Base-by-base conservation (phyloP, 1,284 basidiomycete genomes). In the Mycena sp. region DNA sequence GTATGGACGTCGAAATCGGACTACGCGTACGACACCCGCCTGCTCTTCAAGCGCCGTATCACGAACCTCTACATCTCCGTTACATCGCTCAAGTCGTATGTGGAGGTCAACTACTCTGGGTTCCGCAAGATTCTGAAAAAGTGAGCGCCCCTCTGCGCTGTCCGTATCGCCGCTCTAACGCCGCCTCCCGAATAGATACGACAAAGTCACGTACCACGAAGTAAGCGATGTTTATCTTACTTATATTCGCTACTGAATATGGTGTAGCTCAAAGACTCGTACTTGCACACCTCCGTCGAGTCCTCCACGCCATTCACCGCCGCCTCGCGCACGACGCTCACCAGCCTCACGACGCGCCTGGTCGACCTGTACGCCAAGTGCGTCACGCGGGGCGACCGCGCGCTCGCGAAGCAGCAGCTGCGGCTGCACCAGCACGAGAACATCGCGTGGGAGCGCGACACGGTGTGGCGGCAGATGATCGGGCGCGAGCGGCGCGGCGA, bases 391-490 rank as follows among this genome's bases (percentile, higher is more conserved):
- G 93, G 91, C 11, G 94, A 99, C 75, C 74, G 82, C 38, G 80
- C 83, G 9, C 77, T 86, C 21, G 96, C 96, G 0, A 84, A 86
- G 52, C 88, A 92, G 67, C 94, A 98, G 74, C 86, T 99, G 52
- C 89, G 91, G 68, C 85, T 94, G 25, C 91, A 98, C 75, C 89
- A 98, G 59, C 89, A 96, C 29, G 97, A 99, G 81, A 91, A 94
- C 72, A 92, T 96, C 64, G 95, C 95, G 2, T 96, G 94, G 93
- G 94, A 97, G 73, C 87, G 95, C 46, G 94, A 97, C 72, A 97
- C 94, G 0, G 93, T 99, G 5, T 99, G 97, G 97, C 86, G 96
- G 28, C 94, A 97, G 77, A 99, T 99, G 97, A 96, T 99, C 69
- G 91, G 91, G 14, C 89, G 90, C 32, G 94, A 96, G 72, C 87